These are phyloP conservation scores for Ophiosphaerella narmari DNA, from an alignment of 2,329 filamentous ascomycete genomes.

Conservation along the genomic window DNA sequence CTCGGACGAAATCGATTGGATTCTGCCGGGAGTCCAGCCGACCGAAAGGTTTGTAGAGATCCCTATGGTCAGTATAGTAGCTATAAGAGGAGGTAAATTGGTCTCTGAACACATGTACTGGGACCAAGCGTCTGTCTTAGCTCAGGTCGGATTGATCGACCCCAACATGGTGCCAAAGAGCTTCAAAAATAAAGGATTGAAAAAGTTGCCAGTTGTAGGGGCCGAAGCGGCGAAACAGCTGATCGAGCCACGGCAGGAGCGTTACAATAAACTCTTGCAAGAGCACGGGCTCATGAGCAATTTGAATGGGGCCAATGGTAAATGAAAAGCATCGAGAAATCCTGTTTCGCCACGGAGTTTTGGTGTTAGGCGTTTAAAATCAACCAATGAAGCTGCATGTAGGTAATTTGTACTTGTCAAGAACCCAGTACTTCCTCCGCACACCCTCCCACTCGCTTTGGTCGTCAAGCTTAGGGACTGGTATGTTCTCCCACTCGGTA, in stretches of 20 bases:
- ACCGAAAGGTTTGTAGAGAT: slow-evolving; percentile 62
- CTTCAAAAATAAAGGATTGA: slow-evolving; percentile 46
- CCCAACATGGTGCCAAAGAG: slow-evolving; percentile 56
- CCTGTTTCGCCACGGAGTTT: slow-evolving; percentile 10
- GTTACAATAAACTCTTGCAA: slow-evolving; percentile 49
- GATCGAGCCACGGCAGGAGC: slow-evolving; percentile 45
- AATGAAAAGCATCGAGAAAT: neutral
- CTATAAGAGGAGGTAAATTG: slow-evolving; percentile 57
- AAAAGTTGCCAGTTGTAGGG: slow-evolving; percentile 48
- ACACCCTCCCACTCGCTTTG: slow-evolving; percentile 87
- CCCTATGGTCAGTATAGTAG: slow-evolving; percentile 60
- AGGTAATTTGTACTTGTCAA: slow-evolving; percentile 77
- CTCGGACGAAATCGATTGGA: slow-evolving; percentile 61
- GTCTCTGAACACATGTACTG: slow-evolving; percentile 64
- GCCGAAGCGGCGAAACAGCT: slow-evolving; percentile 49
- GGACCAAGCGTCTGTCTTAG: slow-evolving; percentile 63
- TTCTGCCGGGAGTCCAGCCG: slow-evolving; percentile 61
- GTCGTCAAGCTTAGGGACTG: slow-evolving; percentile 72
- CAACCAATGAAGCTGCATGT: slow-evolving; percentile 74
- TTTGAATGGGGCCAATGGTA: slow-evolving; percentile 20
- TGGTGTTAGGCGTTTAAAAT: slow-evolving; percentile 21
- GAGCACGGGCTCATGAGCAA: slow-evolving; percentile 41
- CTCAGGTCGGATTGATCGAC: slow-evolving; percentile 61
- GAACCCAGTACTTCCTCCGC: slow-evolving; percentile 84
- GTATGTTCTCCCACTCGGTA: slow-evolving; percentile 79